Base-by-base conservation (phyloP, 2,329 filamentous ascomycete species). In the Aspergillus niger region DNA sequence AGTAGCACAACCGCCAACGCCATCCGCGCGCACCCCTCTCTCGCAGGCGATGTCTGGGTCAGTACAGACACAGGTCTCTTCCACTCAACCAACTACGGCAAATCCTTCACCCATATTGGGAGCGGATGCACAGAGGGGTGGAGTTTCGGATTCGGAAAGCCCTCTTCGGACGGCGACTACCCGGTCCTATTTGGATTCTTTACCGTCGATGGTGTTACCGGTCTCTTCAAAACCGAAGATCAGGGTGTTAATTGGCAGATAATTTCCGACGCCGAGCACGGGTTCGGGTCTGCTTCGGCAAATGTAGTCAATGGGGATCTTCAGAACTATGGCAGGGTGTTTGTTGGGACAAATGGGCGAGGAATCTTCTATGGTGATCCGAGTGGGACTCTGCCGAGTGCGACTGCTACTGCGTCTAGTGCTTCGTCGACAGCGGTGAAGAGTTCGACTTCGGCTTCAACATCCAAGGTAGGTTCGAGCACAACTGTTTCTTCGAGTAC, bases 51-150 rank as follows among this genome's bases (percentile, higher is more conserved):
- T 11, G 58, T 69, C 43, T 69, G 66, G 67, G 66, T 59, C 17
- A 57, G 63, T 3, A 86, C 84, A 0, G 77, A 85, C 56, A 73
- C 67, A 0, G 85, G 85, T 5, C 71, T 87, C 51, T 86, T 83
- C 74, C 80, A 80, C 65, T 84, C 82, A 8, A 82, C 79, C 5
- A 71, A 86, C 69, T 84, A 75, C 38, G 85, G 83, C 5, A 68
- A 71, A 3, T 78, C 77, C 1, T 86, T 86, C 64, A 74, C 77
- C 0, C 70, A 77, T 26, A 67, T 79, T 13, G 56, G 53, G 7
- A 56, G 65, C 41, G 54, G 62, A 13, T 61, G 60, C 28, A 65
- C 62, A 5, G 56, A 59, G 20, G 62, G 63, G 26, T 67, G 64
- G 60, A 64, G 60, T 43, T 68, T 68, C 61, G 69, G 70, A 1